Base-by-base conservation (phyloP, 176 grass and related monocot species). In the Aegilops tauschii region DNA sequence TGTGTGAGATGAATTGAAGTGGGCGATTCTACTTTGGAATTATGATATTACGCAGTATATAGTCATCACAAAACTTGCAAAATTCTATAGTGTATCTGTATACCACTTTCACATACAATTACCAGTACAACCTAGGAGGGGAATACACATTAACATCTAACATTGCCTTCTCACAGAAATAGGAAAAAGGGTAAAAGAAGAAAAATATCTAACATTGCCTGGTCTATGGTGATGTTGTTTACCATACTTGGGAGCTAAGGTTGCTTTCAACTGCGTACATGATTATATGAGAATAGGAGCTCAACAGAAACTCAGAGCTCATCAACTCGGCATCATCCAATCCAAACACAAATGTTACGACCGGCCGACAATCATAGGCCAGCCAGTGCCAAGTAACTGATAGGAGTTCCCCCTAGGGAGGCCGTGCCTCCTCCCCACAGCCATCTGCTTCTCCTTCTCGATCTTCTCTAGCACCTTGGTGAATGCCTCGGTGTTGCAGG, bases 401-500 rank as follows among this genome's bases (percentile, higher is more conserved):
- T 92, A 89, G 29, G 84, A 87, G 61, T 75, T 29, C 0, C n/a
- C 25, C 78, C 75, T 86, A 9, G 5, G 50, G 7, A 89, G 79
- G 76, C 69, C n/a, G 50, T 87, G 86, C 37, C 50, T 39, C 16
- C 58, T 65, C 25, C 7, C 44, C 4, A 1, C 64, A 6, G 1
- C 37, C 45, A 3, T 76, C 7, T 73, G 70, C 39, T 23, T 47
- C 29, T 91, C 89, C 65, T 82, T 34, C 84, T 89, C 78, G 42
- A 94, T 89, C 81, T 87, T 77, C 80, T 81, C 72, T 47, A 94
- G 76, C 56, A 94, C 84, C 58, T 30, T 23, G 35, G 61, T n/a
- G 59, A 94, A 94, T 36, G 56, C 83, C 16, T 64, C 87, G 28
- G 85, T 84, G 65, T 76, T 82, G 89, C 92, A 94, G 23, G 89